Base-by-base conservation (phyloP, 805 yeast genomes). In the Teunomyces aglyptinius region DNA sequence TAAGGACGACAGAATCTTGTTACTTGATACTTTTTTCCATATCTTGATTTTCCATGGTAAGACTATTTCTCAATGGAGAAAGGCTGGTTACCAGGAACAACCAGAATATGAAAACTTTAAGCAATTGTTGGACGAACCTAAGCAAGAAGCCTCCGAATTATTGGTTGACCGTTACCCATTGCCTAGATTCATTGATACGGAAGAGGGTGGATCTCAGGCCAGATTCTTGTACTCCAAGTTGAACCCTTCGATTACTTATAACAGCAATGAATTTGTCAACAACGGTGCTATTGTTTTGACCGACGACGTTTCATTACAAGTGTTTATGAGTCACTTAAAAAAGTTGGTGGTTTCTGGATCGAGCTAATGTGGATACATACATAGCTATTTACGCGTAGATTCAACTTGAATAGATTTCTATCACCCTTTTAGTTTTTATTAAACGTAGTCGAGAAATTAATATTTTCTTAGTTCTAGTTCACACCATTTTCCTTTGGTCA, bases 141-240 rank as follows among this genome's bases (percentile, higher is more conserved):
- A 89, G 60, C 78, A 78, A 45, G 99, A 94, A 68, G 98, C 98
- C 18, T 92, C 96, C 5, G 89, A 86, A 57, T 76, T 95, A 53
- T 81, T 94, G 59, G 81, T 86, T 32, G 98, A 94, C 63, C 81
- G 99, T 63, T 92, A 89, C 82, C 99, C 99, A 58, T 77, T 94
- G 61, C 99, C 99, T 41, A 82, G 99, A 70, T 94, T 92, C 63
- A 91, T 94, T 57, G 96, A 92, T 59, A 89, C 97, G 49, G 97
- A 92, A 64, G 97, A 92, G 58, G 98, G 99, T 59, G 97, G 97
- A 46, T 91, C 97, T 12, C 99, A 94, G 71, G 97, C 98, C 2
- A 84, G 99, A 71, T 94, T 94, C 77, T 77, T 94, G 68, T 83
- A 89, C 68, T 89, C 97, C 24, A 94, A 90, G 70, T 81, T 94